Conservation (phyloP, 75 land plant species). For the Azolla pinnata region DNA sequence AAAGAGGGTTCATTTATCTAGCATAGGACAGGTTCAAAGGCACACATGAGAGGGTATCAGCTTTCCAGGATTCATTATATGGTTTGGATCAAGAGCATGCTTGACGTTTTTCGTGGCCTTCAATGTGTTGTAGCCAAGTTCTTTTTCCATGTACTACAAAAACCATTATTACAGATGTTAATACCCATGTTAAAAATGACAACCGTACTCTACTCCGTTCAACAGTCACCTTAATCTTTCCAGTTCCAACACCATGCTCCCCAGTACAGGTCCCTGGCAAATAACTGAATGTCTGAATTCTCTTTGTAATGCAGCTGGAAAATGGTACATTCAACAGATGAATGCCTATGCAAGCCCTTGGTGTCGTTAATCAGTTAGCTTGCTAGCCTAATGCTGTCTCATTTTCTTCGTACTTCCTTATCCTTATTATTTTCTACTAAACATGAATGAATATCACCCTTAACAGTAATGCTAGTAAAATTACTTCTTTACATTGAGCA, state of each 20-base stretch:
- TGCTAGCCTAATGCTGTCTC: not conserved
- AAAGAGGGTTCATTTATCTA: no score
- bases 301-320: no score
- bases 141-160: constrained; percentile 80
- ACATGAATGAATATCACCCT: not conserved
- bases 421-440: not conserved
- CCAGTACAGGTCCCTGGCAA: constrained; percentile 99
- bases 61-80: constrained; percentile 98
- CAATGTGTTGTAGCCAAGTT: constrained; percentile 67
- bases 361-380: no score
- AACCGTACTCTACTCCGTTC: not conserved
- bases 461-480: not conserved
- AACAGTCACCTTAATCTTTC: constrained; percentile 75
- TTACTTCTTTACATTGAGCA: not conserved
- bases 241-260: constrained; percentile 97
- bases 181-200: not conserved
- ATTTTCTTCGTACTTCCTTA: not conserved
- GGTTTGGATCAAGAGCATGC: constrained; percentile 80
- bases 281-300: no score
- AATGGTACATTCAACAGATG: no score
- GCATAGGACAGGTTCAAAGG: constrained; percentile 24
- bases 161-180: not conserved
- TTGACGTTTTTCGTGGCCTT: constrained; percentile 79
- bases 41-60: constrained; percentile 84
- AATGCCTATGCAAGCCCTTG: no score